Evolutionary conservation across 2,329 filamentous ascomycete species (phyloP), one percentile per base, ranked within the genome.

Genomic region (Scedosporium aurantiacum): DNA sequence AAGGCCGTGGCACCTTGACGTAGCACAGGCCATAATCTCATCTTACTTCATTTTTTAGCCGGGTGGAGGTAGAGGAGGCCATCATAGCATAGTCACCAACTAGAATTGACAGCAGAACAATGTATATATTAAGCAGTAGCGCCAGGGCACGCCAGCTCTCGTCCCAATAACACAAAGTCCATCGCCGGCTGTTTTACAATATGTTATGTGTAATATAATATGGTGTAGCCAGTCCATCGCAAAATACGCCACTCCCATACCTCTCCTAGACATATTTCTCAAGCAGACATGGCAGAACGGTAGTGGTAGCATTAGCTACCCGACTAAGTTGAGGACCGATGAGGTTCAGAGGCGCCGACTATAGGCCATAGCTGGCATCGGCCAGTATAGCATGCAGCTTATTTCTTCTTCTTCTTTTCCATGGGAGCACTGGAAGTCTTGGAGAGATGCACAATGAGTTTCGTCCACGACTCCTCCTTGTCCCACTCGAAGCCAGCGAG

Each of bases 401-500:
- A 81, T 76, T 82, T 83, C 78, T 86, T 85, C 83, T 91, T 91
- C 78, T 85, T 85, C 70, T 81, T 70, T 54, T 72, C 70, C 63
- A 70, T 73, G 64, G 75, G 70, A 64, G 75, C 73, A 63, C 79
- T 75, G 64, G 84, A 84, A 68, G 88, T 82, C 75, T 86, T 87
- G 74, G 87, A 87, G 72, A 93, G 89, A 76, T 94, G 63, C 65
- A 97, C 91, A 69, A 95, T 80, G 70, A 97, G 82, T 66, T 85
- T 84, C 61, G 90, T 93, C 86, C 91, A 96, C 71, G 86, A 91
- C 76, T 96, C 90, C 68, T 96, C 89, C 73, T 88, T 90, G 76
- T 96, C 89, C 92, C 92, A 97, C 81, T 96, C 91, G 78, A 97
- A 97, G 67, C 93, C 93, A 70, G 87, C 87, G 67, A 97, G 87